Percentiles rank a stretch among this genome's conserved stretches.
Conservation (phyloP, 495 filamentous ascomycete species). For the Penicillium lagena region DNA sequence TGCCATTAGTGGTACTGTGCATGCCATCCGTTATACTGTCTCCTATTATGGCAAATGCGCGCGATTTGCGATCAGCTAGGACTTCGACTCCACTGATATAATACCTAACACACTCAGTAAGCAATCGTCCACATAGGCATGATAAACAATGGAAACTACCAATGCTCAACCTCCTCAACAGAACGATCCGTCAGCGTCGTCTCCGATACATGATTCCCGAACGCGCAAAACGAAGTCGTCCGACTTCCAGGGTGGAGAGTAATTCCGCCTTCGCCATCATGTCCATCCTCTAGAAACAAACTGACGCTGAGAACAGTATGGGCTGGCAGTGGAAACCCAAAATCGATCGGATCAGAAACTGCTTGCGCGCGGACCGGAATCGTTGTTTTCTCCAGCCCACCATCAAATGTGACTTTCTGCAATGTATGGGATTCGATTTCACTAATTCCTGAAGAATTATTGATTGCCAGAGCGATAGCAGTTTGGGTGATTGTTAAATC, state of each 20-base stretch:
- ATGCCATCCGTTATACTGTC: conserved; percentile 73
- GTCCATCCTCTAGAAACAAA: conserved; percentile 53
- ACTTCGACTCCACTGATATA: conserved; percentile 58
- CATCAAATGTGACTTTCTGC: conserved; percentile 49
- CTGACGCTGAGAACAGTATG: conserved; percentile 50
- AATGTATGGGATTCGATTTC: conserved; percentile 45
- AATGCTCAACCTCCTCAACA: conserved; percentile 18
- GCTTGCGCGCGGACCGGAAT: conserved; percentile 53
- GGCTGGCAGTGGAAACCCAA: conserved; percentile 29
- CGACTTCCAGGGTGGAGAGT: conserved; percentile 64
- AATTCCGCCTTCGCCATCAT: conserved; percentile 44
- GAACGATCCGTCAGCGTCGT: conserved; percentile 35
- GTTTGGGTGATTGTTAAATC: conserved; percentile 55
- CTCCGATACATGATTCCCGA: conserved; percentile 47
- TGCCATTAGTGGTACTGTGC: conserved; percentile 54
- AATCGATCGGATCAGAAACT: conserved; percentile 59
- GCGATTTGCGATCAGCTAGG: conserved; percentile 33
- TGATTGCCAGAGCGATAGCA: conserved; percentile 47
- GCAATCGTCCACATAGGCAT: not conserved
- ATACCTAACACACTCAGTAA: conserved; percentile 32
- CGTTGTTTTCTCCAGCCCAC: conserved; percentile 38
- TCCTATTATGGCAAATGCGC: conserved; percentile 55
- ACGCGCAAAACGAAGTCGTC: conserved; percentile 52
- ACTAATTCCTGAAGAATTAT: conserved; percentile 43
- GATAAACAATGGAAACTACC: conserved; percentile 9